phyloP scores from a whole-genome alignment of 2,329 filamentous ascomycete genomes.

The Botrytis byssoidea region DNA sequence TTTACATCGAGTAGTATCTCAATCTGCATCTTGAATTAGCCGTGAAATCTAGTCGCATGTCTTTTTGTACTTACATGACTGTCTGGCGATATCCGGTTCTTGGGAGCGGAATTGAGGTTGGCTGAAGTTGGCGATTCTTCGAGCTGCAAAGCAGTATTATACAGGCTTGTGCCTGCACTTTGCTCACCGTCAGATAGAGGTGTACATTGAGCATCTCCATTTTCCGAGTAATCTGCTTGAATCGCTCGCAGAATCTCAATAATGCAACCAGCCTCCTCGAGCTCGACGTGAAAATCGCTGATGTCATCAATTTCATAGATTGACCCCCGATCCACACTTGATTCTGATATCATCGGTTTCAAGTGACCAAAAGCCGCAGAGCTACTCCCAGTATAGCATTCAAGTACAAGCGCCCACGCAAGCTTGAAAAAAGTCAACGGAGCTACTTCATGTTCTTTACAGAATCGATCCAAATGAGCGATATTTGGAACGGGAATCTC shows the following conservation, averaged over 20 bases:
- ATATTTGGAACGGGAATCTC: not conserved
- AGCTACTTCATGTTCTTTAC: not conserved
- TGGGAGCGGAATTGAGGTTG: not conserved
- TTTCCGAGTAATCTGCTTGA: not conserved
- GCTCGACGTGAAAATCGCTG: not conserved
- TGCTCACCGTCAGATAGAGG: not conserved
- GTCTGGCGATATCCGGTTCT: not conserved
- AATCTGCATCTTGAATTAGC: slow-evolving; percentile 40
- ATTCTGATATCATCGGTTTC: slow-evolving; percentile 31
- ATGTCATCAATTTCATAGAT: not conserved
- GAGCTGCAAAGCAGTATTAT: slow-evolving; percentile 11
- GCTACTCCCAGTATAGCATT: slow-evolving; percentile 42
- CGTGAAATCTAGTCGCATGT: slow-evolving; percentile 18
- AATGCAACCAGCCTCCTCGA: not conserved
- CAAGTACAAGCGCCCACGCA: slow-evolving; percentile 43
- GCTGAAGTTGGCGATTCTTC: not conserved
- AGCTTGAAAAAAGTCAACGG: slow-evolving; percentile 9
- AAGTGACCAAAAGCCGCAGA: slow-evolving; percentile 44
- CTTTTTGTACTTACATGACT: slow-evolving; percentile 7
- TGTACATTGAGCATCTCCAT: not conserved
- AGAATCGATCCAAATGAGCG: not conserved
- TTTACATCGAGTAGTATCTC: slow-evolving; percentile 15
- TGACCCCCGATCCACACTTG: not conserved
- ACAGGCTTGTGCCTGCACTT: not conserved
- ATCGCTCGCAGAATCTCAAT: not conserved